phyloP scores from a whole-genome alignment of 2,329 filamentous ascomycete genomes.

The Monosporascus sp. region DNA sequence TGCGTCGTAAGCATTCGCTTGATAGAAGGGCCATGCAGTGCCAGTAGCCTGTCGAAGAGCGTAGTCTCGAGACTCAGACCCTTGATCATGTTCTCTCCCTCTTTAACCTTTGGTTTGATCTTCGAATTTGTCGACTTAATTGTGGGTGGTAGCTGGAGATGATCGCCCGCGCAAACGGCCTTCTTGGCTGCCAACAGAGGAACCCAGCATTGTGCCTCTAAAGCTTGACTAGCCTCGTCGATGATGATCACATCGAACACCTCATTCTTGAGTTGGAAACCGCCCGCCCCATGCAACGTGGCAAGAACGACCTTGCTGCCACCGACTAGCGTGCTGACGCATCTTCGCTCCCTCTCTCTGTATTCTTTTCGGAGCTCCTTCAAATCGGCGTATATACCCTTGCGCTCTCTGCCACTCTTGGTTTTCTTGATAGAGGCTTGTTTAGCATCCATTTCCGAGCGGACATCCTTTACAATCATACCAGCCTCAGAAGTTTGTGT shows the following conservation, averaged over 20 bases:
- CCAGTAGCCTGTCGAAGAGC: constrained; percentile 82
- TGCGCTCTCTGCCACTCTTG: constrained; percentile 70
- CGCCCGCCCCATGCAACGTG: constrained; percentile 87
- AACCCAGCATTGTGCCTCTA: constrained; percentile 97
- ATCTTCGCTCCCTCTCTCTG: constrained; percentile 74
- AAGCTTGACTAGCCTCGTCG: constrained; percentile 90
- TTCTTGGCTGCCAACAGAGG: constrained; percentile 75
- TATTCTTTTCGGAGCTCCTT: constrained; percentile 85
- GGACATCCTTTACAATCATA: constrained; percentile 81
- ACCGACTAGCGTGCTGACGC: constrained; percentile 68
- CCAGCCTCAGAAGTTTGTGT: constrained; percentile 88
- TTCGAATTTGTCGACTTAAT: constrained; percentile 72
- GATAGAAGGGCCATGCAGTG: constrained; percentile 73
- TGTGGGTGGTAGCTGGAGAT: constrained; percentile 88
- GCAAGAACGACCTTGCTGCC: constrained; percentile 84
- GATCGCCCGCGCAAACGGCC: constrained; percentile 87
- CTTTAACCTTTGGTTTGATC: constrained; percentile 30
- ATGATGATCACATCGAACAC: constrained; percentile 91
- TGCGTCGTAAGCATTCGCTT: constrained; percentile 96
- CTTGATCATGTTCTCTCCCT: constrained; percentile 33
- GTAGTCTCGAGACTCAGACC: constrained; percentile 75
- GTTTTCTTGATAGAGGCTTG: constrained; percentile 86
- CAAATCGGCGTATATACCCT: constrained; percentile 77
- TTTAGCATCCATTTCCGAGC: constrained; percentile 88
- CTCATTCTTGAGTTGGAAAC: constrained; percentile 72